Base-by-base conservation (phyloP, 306 rosid species). In the Chamaecrista fasciculata region DNA sequence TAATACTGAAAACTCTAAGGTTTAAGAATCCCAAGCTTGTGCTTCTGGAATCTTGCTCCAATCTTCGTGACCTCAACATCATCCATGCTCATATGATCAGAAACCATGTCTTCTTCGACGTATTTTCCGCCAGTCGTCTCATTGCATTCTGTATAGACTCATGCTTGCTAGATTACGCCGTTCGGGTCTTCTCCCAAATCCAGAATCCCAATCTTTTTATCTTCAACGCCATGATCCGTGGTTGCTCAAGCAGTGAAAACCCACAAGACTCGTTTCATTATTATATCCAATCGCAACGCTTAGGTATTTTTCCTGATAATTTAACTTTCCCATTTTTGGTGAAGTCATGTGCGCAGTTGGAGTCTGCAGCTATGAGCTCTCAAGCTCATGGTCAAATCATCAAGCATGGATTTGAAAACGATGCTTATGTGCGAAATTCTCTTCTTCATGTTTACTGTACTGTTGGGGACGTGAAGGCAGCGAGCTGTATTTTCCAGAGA, bases 1-100 rank as follows among this genome's bases (percentile, higher is more conserved):
- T 66, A 8, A 55, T 82, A 37, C 78, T 78, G 25, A 60, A 61
- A 60, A 74, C 51, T 0, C 66, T 78, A 28, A 74, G 73, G 31
- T 68, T 78, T 3, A 82, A 82, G 72, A 82, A 52, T 66, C 83
- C 78, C 0, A 74, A 78, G 60, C 83, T 82, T 1, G 75, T 66
- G 66, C 16, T 82, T 6, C 62, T 82, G 10, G 79, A 79, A 26
- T 23, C 67, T 52, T 82, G 86, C 71, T 43, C 72, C 75, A 74
- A 39, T 11, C n/a, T 74, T 55, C 18, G 28, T 4, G 65, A 82
- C 65, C 80, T 82, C 55, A 82, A 74, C 15, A 78, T 70, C 52
- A 44, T 82, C 75, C 86, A 82, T 66, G 80, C 57, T 21, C 73
- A 82, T 6, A 70, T 78, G 83, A 66, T 78, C 36, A 78, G 80